Conservation (phyloP, 306 rosid genomes). For the Rubus parviflorus region DNA sequence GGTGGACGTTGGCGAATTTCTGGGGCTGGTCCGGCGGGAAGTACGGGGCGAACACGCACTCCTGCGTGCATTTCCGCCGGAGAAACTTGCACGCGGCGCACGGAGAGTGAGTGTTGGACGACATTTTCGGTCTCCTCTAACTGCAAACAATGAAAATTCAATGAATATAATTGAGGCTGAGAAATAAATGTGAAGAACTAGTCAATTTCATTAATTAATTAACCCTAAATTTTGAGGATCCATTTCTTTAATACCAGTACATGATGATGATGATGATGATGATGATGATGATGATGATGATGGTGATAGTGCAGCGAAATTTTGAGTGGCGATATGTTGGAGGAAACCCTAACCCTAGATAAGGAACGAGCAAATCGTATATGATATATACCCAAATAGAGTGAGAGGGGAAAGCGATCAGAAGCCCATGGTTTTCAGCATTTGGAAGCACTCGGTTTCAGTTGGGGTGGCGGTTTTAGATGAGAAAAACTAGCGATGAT, state of each 20-base stretch:
- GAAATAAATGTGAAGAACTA: not conserved
- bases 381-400: not conserved
- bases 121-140: slow-evolving; percentile 14
- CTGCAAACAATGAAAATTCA: slow-evolving; percentile 1
- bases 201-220: not conserved
- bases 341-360: slow-evolving; percentile 18
- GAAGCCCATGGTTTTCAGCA: not conserved
- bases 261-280: not conserved
- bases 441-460: not conserved
- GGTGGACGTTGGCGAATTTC: slow-evolving; percentile 77
- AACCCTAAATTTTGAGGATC: slow-evolving; percentile 1
- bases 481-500: not conserved
- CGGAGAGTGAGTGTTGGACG: slow-evolving; percentile 61
- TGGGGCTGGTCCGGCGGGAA: slow-evolving; percentile 94
- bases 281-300: not conserved
- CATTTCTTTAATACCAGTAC: slow-evolving; percentile 3
- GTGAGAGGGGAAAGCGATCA: not conserved
- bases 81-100: slow-evolving; percentile 92
- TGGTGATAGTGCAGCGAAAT: not conserved
- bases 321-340: not conserved
- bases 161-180: not conserved
- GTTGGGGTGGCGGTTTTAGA: not conserved
- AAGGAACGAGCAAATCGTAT: not conserved
- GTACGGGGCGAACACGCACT: slow-evolving; percentile 87
- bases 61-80: slow-evolving; percentile 83